Percentiles rank a stretch among this genome's conserved stretches.
Evolutionary conservation across 2,329 filamentous ascomycete species (phyloP).

Genomic region (Cryphonectria carpinicola): DNA sequence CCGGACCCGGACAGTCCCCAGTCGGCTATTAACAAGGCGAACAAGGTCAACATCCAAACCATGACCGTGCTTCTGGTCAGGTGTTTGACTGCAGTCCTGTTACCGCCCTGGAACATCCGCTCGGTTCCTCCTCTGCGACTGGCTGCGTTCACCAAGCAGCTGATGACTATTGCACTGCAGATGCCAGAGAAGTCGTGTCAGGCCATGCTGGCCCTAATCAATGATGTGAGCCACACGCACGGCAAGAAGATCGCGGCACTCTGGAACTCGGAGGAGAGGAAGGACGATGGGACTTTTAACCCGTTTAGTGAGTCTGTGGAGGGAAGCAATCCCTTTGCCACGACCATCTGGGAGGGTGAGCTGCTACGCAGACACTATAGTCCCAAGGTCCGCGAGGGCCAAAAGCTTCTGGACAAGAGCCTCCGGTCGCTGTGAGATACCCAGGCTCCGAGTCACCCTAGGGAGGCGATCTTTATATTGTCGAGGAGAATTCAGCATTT

Average conservation of each 20-base stretch:
- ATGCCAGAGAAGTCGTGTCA: slow-evolving; percentile 87
- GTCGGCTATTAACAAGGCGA: slow-evolving; percentile 44
- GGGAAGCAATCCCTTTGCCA: slow-evolving; percentile 86
- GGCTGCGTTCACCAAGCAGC: slow-evolving; percentile 91
- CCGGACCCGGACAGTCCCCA: slow-evolving; percentile 62
- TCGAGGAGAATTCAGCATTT: slow-evolving; percentile 8
- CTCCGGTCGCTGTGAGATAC: slow-evolving; percentile 40
- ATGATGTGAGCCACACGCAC: slow-evolving; percentile 79
- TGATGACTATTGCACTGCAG: slow-evolving; percentile 81
- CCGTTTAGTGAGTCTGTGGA: slow-evolving; percentile 75
- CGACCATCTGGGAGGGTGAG: slow-evolving; percentile 93
- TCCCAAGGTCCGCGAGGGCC: slow-evolving; percentile 79
- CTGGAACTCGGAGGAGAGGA: slow-evolving; percentile 93
- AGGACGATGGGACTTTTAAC: slow-evolving; percentile 87
- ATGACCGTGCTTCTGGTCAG: slow-evolving; percentile 91
- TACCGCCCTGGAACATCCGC: slow-evolving; percentile 74
- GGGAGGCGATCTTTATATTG: slow-evolving; percentile 27
- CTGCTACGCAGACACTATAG: slow-evolving; percentile 83
- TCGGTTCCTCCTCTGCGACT: slow-evolving; percentile 80
- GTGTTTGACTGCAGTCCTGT: slow-evolving; percentile 79
- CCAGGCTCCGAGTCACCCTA: not conserved
- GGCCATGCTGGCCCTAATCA: slow-evolving; percentile 77
- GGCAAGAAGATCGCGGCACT: slow-evolving; percentile 80
- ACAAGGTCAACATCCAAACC: slow-evolving; percentile 90
- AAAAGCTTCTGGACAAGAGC: slow-evolving; percentile 70